These are phyloP conservation scores for Phytophthora constricta DNA, from an alignment of 352 stramenopile species.

Conservation along the genomic window DNA sequence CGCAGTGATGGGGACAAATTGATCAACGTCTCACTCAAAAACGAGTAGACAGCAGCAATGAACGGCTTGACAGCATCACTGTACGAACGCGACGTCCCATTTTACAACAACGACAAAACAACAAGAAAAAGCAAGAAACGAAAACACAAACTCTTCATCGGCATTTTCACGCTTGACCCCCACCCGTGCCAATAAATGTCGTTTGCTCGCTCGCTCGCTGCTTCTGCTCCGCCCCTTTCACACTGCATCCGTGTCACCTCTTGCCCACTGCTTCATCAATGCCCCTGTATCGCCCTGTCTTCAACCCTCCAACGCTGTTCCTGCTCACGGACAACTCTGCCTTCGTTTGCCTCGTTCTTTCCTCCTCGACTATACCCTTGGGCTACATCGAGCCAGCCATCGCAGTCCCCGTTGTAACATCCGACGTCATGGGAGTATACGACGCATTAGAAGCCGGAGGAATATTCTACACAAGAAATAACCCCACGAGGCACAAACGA, in stretches of 20 bases:
- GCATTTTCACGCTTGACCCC: slow-evolving; percentile 33
- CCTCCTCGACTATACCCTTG: background rate
- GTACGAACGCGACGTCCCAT: slow-evolving; percentile 30
- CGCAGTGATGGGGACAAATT: background rate
- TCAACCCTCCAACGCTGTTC: background rate
- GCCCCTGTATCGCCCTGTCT: slow-evolving; percentile 24
- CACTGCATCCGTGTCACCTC: slow-evolving; percentile 9
- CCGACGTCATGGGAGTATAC: slow-evolving; percentile 71
- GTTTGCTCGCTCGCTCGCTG: slow-evolving; percentile 23
- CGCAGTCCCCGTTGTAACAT: slow-evolving; percentile 73
- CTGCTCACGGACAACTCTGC: background rate
- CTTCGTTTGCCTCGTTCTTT: slow-evolving; percentile 15
- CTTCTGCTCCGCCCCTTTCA: slow-evolving; percentile 18
- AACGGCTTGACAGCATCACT: too few relatives aligned
- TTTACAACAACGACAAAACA: slow-evolving; percentile 33
- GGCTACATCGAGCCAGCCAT: slow-evolving; percentile 80
- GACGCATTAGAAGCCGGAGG: slow-evolving; percentile 62
- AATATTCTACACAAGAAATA: slow-evolving; percentile 59
- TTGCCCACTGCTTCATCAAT: slow-evolving; percentile 23
- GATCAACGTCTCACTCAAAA: background rate
- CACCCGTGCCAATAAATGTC: slow-evolving; percentile 41
- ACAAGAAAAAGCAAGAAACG: slow-evolving; percentile 14
- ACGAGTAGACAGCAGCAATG: too few relatives aligned
- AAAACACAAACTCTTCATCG: slow-evolving; percentile 41
- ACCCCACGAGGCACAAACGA: background rate